phyloP scores from a whole-genome alignment of 257 asterid species.

The Capsicum rhomboideum region DNA sequence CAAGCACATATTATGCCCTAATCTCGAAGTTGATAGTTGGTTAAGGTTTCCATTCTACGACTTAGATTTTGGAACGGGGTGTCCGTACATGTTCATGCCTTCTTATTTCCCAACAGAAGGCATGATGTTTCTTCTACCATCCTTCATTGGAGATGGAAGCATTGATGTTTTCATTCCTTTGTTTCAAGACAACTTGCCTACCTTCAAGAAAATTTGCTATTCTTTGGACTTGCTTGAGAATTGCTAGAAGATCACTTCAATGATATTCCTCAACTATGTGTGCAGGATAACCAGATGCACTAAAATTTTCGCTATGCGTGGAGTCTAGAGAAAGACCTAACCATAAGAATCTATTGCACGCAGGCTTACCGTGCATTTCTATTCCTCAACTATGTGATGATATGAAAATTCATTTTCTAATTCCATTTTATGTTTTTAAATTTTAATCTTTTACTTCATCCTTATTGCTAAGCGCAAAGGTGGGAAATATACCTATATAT shows the following conservation, averaged over 20 bases:
- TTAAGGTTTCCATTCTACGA: constrained; percentile 76
- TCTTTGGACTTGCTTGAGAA: constrained; percentile 29
- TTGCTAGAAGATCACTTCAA: not conserved
- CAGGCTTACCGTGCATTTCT: no score
- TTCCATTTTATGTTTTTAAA: not conserved
- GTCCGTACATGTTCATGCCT: constrained; percentile 71
- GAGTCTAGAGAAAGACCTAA: no score
- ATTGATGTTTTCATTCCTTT: constrained; percentile 35
- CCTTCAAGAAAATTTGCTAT: constrained; percentile 55
- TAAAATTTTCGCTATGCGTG: no score
- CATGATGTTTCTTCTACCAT: constrained; percentile 26
- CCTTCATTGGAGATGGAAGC: not conserved
- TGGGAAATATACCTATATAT: not conserved
- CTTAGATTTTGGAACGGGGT: constrained; percentile 70
- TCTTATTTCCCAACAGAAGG: constrained; percentile 70
- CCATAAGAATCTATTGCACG: no score
- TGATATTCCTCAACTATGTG: not conserved
- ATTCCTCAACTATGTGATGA: not conserved
- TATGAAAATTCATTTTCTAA: not conserved
- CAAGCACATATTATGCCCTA: constrained; percentile 56
- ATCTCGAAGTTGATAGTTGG: constrained; percentile 82
- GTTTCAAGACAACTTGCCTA: constrained; percentile 37
- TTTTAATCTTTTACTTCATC: not conserved
- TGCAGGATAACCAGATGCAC: no score
- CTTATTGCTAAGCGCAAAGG: not conserved